Percentiles rank a stretch among this genome's conserved stretches.
Conservation (phyloP, 805 yeast species). For the Teunomyces atbi region DNA sequence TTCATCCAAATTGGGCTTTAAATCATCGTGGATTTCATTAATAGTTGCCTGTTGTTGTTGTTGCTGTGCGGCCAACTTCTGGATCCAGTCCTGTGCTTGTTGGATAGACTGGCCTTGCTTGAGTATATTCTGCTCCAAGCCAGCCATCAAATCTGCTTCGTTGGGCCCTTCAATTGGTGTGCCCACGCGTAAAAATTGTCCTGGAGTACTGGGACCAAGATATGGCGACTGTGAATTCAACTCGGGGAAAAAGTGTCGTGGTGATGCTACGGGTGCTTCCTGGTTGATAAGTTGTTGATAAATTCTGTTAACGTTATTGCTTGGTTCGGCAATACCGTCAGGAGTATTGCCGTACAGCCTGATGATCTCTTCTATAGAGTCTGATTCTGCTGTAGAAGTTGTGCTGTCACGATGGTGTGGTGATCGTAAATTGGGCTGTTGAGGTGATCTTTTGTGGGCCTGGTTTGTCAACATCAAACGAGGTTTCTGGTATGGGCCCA, state of each 20-base stretch:
- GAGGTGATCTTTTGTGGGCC: slow-evolving; percentile 26
- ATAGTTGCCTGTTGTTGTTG: slow-evolving; percentile 13
- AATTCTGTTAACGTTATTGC: slow-evolving; percentile 23
- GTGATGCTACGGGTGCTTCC: slow-evolving; percentile 27
- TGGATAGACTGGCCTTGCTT: slow-evolving; percentile 53
- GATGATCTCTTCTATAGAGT: slow-evolving; percentile 28
- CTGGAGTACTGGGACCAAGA: slow-evolving; percentile 8
- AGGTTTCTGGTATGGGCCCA: slow-evolving; percentile 28
- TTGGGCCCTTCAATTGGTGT: slow-evolving; percentile 7
- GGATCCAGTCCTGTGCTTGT: slow-evolving; percentile 59
- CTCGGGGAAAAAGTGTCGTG: slow-evolving; percentile 35
- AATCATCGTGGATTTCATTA: slow-evolving; percentile 10
- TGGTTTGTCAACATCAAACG: slow-evolving; percentile 42
- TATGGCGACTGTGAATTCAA: slow-evolving; percentile 15
- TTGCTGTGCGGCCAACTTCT: slow-evolving; percentile 24
- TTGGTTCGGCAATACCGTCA: slow-evolving; percentile 6
- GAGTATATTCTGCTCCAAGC: slow-evolving; percentile 46
- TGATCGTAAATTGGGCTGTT: slow-evolving; percentile 1
- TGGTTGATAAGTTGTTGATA: slow-evolving; percentile 32
- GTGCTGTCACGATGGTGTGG: slow-evolving; percentile 4
- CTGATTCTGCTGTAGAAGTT: slow-evolving; percentile 1
- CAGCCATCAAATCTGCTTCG: slow-evolving; percentile 24
- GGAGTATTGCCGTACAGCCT: slow-evolving; percentile 21
- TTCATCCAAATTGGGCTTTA: slow-evolving; percentile 12
- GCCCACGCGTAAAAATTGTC: slow-evolving; percentile 9